These are phyloP conservation scores for Meyerozyma smithsonii DNA, from an alignment of 1,139 yeast species.

Conservation along the genomic window DNA sequence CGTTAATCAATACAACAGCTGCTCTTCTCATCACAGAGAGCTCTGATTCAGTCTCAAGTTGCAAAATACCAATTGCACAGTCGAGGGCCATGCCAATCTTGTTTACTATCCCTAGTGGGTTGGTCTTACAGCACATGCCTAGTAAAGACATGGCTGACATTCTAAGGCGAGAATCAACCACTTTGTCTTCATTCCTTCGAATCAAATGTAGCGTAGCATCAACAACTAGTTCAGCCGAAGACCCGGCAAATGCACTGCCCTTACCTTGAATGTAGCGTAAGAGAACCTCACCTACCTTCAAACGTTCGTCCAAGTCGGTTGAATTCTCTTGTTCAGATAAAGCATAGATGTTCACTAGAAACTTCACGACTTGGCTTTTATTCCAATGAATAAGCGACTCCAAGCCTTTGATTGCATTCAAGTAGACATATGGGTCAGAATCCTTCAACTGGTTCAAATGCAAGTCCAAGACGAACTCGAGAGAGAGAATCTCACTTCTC, in stretches of 20 bases:
- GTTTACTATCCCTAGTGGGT: conserved; percentile 49
- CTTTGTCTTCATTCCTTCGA: conserved; percentile 21
- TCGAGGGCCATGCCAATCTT: conserved; percentile 59
- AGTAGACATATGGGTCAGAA: conserved; percentile 79
- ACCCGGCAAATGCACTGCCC: conserved; percentile 46
- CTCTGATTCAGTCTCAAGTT: conserved; percentile 44
- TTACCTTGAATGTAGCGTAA: conserved; percentile 50
- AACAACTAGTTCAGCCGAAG: conserved; percentile 22
- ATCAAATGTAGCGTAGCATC: conserved; percentile 35
- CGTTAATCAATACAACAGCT: conserved; percentile 66
- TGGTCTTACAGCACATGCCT: conserved; percentile 60
- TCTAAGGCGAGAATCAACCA: conserved; percentile 56
- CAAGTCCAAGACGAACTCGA: conserved; percentile 53
- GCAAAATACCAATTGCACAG: conserved; percentile 70
- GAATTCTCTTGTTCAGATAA: conserved; percentile 13
- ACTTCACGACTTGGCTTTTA: conserved; percentile 33
- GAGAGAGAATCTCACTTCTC: conserved; percentile 45
- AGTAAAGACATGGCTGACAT: conserved; percentile 84
- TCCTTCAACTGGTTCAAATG: conserved; percentile 67
- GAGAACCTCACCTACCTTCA: conserved; percentile 79
- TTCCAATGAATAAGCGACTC: conserved; percentile 50
- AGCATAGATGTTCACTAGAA: conserved; percentile 39
- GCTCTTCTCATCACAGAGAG: conserved; percentile 64
- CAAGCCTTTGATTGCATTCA: conserved; percentile 79
- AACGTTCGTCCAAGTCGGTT: conserved; percentile 53